Evolutionary conservation across 1,139 yeast genomes (phyloP), one percentile per base, ranked within the genome.

Genomic region (Yamadazyma mexicana): DNA sequence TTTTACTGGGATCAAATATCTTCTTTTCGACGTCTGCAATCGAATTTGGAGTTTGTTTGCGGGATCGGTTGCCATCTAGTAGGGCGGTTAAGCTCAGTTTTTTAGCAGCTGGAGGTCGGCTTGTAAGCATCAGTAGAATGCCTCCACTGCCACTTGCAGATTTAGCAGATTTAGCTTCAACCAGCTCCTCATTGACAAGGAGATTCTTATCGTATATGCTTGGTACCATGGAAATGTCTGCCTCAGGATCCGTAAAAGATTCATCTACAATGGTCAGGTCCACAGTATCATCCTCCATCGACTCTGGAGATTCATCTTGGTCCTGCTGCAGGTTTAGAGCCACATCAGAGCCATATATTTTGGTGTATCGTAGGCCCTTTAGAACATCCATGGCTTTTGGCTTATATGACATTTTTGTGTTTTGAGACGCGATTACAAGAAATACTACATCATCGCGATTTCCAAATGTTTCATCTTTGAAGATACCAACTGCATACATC

Each of bases 21-120:
- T 64, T 65, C 45, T 55, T 54, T 45, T 72, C 75, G 12, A 69
- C 47, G 25, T 65, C 23, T 8, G 6, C 8, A 7, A 17, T 27
- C 14, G 14, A 9, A 15, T 34, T 30, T 6, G 23, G 14, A 4
- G 11, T 17, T 12, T 14, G 10, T 28, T 27, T 27, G 20, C 18
- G 10, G n/a, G 17, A 26, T 9, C 33, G 33, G 11, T 34, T 34
- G 4, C 37, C 37, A 34, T 28, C 28, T 14, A 34, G 10, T 5
- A 28, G n/a, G 6, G 31, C 16, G 4, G 31, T n/a, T 12, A 26
- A 26, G 29, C 12, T 16, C 7, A 26, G 29, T 26, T 26, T 26
- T 26, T 26, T 26, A 8, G 29, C 8, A 12, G 16, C 9, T 26
- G 6, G 29, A 16, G 16, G 7, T 9, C 16, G 31, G n/a, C 9